These are phyloP conservation scores for Pseudopithomyces maydicus DNA, from an alignment of 2,329 filamentous ascomycete genomes.

Conservation along the genomic window DNA sequence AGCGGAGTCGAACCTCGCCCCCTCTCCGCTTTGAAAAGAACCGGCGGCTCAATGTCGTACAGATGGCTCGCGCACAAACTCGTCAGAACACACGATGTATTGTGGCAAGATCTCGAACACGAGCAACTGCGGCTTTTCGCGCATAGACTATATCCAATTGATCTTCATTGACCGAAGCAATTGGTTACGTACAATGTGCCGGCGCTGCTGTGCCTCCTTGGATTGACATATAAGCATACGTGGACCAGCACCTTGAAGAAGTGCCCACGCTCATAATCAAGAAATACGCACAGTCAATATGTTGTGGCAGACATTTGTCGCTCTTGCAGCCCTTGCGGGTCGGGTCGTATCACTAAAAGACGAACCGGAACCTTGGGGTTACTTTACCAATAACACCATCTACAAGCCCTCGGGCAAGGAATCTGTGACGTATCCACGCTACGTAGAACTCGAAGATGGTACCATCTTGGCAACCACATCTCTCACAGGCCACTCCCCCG, in stretches of 20 bases:
- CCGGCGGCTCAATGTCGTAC: not conserved
- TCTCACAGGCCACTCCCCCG: conserved; percentile 15
- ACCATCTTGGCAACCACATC: conserved; percentile 25
- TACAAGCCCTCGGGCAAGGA: conserved; percentile 20
- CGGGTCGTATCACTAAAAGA: not conserved
- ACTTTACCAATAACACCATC: conserved; percentile 27
- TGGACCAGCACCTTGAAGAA: not conserved
- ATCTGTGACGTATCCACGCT: conserved; percentile 23
- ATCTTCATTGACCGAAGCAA: not conserved
- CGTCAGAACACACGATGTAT: not conserved
- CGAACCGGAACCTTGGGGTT: conserved; percentile 18
- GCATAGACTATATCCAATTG: not conserved
- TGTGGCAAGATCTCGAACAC: not conserved
- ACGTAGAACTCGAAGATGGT: conserved; percentile 16
- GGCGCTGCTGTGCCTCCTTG: not conserved
- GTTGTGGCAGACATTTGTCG: not conserved
- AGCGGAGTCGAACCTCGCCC: not conserved
- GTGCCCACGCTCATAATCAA: not conserved
- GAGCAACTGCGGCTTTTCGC: not conserved
- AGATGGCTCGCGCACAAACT: not conserved
- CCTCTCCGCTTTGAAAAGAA: not conserved
- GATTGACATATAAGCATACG: not conserved
- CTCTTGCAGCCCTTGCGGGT: not conserved
- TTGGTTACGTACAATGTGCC: not conserved
- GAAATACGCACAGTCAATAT: not conserved